phyloP scores from a whole-genome alignment of 2,329 filamentous ascomycete species.

The Arthroderma sp. region DNA sequence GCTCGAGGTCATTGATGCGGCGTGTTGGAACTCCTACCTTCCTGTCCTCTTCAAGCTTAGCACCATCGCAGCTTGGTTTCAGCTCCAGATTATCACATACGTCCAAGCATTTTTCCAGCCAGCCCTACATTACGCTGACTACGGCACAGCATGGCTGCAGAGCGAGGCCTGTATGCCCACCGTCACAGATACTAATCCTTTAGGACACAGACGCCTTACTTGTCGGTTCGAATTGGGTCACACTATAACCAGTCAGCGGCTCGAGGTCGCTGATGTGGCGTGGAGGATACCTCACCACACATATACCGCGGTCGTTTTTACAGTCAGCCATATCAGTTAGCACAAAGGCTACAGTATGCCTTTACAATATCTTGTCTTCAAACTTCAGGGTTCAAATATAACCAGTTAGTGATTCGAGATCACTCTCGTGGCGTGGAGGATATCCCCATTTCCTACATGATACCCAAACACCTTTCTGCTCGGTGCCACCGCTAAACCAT shows the following conservation, averaged over 20 bases:
- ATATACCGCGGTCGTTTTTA: neutral
- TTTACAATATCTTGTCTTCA: neutral
- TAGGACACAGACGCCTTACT: neutral
- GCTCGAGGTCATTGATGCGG: neutral
- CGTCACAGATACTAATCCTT: too few species aligned
- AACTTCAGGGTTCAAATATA: neutral
- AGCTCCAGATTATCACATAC: too few species aligned
- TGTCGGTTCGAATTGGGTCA: neutral
- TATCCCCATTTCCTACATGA: neutral
- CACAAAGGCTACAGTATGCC: neutral
- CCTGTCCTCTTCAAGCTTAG: neutral
- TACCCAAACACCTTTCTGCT: neutral
- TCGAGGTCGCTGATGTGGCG: conserved; percentile 4
- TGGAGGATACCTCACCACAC: neutral
- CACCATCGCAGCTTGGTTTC: neutral
- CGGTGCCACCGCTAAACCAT: neutral
- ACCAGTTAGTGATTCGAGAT: conserved; percentile 6
- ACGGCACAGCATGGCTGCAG: too few species aligned
- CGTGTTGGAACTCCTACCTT: neutral
- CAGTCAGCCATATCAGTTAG: neutral
- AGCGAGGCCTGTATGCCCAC: too few species aligned
- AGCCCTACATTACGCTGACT: too few species aligned
- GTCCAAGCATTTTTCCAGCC: too few species aligned
- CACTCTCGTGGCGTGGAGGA: conserved; percentile 4
- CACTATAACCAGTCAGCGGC: conserved; percentile 1